A percentile compares a stretch with the other conserved stretches of the same genome.
Evolutionary conservation across 139 green algal species (phyloP).

Genomic region (Chlorella sp.): DNA sequence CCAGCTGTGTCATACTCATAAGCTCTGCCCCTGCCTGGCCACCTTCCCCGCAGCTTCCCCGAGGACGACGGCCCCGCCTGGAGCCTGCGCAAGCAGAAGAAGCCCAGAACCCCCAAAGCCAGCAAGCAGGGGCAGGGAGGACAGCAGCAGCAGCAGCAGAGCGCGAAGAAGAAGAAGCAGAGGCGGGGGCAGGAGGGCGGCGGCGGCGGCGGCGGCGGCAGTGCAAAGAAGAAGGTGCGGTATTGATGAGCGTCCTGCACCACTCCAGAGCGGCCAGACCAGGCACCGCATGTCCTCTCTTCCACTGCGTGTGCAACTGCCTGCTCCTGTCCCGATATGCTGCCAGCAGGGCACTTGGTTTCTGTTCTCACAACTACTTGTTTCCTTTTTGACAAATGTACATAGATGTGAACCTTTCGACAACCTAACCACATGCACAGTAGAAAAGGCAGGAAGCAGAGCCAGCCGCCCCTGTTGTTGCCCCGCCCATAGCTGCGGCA

Average conservation of each 20-base stretch:
- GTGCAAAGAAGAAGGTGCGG: constrained; percentile 14
- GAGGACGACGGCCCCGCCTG: not conserved
- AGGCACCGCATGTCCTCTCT: not conserved
- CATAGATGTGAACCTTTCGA: no score
- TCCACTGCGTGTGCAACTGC: not conserved
- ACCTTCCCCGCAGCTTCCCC: not conserved
- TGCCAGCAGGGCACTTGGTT: no score
- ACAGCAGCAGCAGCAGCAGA: constrained; percentile 1
- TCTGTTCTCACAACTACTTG: no score
- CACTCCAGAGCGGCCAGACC: not conserved
- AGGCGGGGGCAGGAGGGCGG: not conserved
- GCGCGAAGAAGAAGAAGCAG: not conserved
- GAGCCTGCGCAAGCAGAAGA: constrained; percentile 37
- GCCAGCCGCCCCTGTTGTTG: no score
- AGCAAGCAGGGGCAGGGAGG: not conserved
- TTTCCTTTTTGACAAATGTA: no score
- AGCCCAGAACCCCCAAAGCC: not conserved
- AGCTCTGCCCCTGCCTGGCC: not conserved
- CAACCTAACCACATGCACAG: no score
- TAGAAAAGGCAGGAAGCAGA: no score
- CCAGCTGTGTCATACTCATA: not conserved
- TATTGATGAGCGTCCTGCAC: not conserved
- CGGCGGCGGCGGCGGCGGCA: not conserved
- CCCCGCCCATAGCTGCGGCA: no score
- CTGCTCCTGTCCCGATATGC: no score